Evolutionary conservation across 2,329 filamentous ascomycete species (phyloP), one percentile per base, ranked within the genome.

Genomic region (Alternaria sp.): DNA sequence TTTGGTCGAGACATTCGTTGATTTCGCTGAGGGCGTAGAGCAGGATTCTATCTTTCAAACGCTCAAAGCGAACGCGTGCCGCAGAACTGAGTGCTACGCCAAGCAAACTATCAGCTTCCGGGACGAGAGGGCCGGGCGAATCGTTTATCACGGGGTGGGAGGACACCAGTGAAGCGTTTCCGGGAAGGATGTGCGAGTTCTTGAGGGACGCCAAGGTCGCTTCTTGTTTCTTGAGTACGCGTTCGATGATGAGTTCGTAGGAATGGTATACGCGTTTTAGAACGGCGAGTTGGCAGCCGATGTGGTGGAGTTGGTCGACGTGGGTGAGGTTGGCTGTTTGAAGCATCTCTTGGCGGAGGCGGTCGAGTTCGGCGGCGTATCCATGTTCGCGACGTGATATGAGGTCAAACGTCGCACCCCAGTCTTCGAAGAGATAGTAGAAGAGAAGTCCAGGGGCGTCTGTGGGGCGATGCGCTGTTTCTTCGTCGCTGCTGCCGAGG

Each of bases 381-480:
- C 81, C 80, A 60, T 80, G 79, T 71, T 85, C 72, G 60, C 75
- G 70, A 69, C 83, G 68, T 10, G 82, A 84, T 12, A 90, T 80
- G 11, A 90, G 80, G 27, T 83, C 83, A 53, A 86, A 86, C 1
- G 86, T 87, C 4, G 86, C 86, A 36, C 83, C 83, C 81, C 88
- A 90, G 70, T 90, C 88, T 69, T 90, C 88, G 68, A 90, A 90
- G 0, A 90, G 78, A 68, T 89, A 90, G 73, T 89, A 90, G 76
- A 90, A 89, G 3, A 90, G 78, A 20, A 88, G 80, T 20, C 87
- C 87, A 0, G 87, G 84, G 2, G 84, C 84, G 66, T 89, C 87
- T 3, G 83, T 82, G 7, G 80, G 67, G 58, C 80, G 74, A 62
- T 84, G 82, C 0, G 78, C 80, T 2, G 79, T 81, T 65, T 84